Percentiles rank a stretch among this genome's conserved stretches.
Evolutionary conservation across 257 asterid genomes (phyloP).

Genomic region (Petunia secreta): DNA sequence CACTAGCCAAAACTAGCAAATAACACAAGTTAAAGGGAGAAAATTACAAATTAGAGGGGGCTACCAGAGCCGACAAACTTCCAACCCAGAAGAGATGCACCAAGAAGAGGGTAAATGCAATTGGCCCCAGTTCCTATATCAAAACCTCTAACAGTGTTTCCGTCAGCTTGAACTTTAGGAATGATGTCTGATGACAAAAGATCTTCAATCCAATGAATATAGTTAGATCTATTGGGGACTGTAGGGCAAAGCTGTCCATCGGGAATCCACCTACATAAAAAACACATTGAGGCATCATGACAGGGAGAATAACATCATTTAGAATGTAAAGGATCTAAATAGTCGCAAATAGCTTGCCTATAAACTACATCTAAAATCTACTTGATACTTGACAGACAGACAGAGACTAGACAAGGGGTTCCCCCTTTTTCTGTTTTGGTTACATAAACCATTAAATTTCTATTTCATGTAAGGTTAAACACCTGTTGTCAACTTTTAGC

Average conservation of each 20-base stretch:
- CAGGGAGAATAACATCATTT: conserved; percentile 16
- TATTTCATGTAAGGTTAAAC: background rate
- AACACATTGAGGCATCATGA: background rate
- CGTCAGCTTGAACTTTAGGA: conserved; percentile 34
- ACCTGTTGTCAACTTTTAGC: background rate
- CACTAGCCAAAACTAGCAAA: background rate
- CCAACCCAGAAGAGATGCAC: conserved; percentile 95
- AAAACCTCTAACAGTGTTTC: conserved; percentile 60
- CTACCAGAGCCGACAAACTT: conserved; percentile 88
- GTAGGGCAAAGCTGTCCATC: conserved; percentile 99
- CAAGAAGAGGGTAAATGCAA: conserved; percentile 97
- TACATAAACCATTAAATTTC: background rate
- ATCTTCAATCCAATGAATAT: conserved; percentile 95
- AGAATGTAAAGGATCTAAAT: background rate
- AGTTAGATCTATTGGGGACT: conserved; percentile 89
- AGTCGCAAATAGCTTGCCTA: background rate
- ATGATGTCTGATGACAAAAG: conserved; percentile 70
- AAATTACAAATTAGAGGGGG: conserved; percentile 4
- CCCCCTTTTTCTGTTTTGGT: background rate
- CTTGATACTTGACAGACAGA: background rate
- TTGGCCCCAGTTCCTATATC: conserved; percentile 98
- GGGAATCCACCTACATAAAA: conserved; percentile 85
- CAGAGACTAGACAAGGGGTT: background rate
- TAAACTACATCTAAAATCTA: background rate
- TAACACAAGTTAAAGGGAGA: background rate